Percentiles rank a stretch among this genome's conserved stretches.
These are phyloP conservation scores for Nannochloropsis gaditana DNA, from an alignment of 108 stramenopile species.

Conservation along the genomic window DNA sequence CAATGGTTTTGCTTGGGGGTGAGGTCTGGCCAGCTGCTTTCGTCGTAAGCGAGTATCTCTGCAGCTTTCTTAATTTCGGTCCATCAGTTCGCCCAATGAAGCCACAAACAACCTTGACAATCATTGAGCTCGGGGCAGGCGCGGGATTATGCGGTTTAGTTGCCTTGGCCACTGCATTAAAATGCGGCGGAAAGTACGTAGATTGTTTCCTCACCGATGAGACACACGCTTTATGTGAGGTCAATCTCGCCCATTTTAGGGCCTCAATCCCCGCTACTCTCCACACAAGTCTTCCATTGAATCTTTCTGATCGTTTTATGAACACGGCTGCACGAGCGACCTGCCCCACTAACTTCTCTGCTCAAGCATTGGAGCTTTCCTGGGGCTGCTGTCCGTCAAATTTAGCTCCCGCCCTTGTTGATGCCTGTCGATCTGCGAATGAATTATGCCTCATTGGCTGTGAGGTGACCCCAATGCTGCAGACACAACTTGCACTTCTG, in stretches of 20 bases:
- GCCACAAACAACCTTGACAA: not conserved
- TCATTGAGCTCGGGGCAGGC: constrained; percentile 19
- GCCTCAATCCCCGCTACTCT: too few relatives aligned
- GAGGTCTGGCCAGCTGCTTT: constrained; percentile 7
- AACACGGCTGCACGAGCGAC: not conserved
- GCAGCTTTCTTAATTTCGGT: not conserved
- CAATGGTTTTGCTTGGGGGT: not conserved
- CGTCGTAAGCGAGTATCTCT: constrained; percentile 2
- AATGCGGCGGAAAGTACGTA: not conserved
- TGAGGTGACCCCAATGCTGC: constrained; percentile 1
- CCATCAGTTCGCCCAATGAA: not conserved
- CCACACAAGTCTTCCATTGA: too few relatives aligned
- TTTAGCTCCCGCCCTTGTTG: not conserved
- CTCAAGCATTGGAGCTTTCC: not conserved
- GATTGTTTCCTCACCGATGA: constrained; percentile 5
- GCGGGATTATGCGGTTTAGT: constrained; percentile 13
- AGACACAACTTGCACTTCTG: not conserved
- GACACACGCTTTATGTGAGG: not conserved
- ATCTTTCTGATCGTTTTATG: not conserved
- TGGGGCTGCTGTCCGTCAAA: not conserved
- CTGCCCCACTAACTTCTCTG: not conserved
- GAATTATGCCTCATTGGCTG: not conserved
- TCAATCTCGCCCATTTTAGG: not conserved
- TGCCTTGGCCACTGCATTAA: not conserved
- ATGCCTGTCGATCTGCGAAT: not conserved